Conservation (phyloP, 108 stramenopile species). For the Nitzschia palea region DNA sequence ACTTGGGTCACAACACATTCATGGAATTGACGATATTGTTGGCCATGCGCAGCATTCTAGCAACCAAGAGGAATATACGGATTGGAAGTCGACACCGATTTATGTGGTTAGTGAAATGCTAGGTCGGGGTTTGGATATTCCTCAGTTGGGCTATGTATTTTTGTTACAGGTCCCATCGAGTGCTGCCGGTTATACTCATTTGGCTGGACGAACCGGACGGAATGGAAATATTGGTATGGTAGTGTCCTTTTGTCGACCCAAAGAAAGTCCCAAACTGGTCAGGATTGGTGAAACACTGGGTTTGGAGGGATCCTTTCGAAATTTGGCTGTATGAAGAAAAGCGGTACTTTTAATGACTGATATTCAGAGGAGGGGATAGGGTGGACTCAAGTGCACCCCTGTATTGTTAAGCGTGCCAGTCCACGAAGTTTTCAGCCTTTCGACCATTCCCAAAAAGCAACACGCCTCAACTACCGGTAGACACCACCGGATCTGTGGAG, state of each 20-base stretch:
- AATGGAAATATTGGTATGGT: slow-evolving; percentile 45
- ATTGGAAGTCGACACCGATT: slow-evolving; percentile 44
- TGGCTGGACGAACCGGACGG: slow-evolving; percentile 75
- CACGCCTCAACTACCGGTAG: too few relatives aligned
- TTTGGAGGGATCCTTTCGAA: slow-evolving; percentile 9
- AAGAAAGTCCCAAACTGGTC: slow-evolving; percentile 43
- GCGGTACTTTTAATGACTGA: background rate
- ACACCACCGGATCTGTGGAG: too few relatives aligned
- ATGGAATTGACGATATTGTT: slow-evolving; percentile 32
- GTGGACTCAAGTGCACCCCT: too few relatives aligned
- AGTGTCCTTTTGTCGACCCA: slow-evolving; percentile 43
- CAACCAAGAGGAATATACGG: background rate
- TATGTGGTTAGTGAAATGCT: slow-evolving; percentile 68
- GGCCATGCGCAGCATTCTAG: background rate
- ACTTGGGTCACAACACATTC: slow-evolving; percentile 48
- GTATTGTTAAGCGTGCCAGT: too few relatives aligned
- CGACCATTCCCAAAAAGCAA: too few relatives aligned
- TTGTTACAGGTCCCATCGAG: slow-evolving; percentile 58
- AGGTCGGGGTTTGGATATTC: slow-evolving; percentile 71
- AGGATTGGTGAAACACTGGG: slow-evolving; percentile 56
- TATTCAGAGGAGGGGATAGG: too few relatives aligned
- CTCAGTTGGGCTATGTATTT: slow-evolving; percentile 55
- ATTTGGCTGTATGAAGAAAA: background rate
- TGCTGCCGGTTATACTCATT: slow-evolving; percentile 69
- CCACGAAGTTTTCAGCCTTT: too few relatives aligned